Conservation (phyloP, 352 stramenopile species). For the Phytophthora constricta region DNA sequence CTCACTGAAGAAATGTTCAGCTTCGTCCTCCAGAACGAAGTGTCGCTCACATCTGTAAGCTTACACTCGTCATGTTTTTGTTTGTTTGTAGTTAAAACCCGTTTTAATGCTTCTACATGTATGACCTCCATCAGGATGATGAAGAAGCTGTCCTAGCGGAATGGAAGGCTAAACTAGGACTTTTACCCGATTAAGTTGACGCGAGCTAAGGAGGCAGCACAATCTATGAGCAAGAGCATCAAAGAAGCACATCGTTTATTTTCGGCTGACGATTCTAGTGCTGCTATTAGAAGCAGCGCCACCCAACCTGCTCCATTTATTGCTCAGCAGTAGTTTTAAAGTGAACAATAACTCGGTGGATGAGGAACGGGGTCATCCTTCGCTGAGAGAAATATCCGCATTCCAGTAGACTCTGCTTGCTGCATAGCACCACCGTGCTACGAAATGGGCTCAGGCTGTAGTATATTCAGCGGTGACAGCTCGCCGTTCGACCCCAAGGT, state of each 20-base stretch:
- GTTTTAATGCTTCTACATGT: neutral
- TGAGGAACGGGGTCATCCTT: neutral
- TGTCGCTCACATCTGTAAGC: constrained; percentile 59
- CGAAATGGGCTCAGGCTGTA: constrained; percentile 57
- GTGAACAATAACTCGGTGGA: too few species aligned
- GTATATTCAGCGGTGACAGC: constrained; percentile 17
- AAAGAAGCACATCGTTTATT: constrained; percentile 17
- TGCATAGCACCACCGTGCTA: too few species aligned
- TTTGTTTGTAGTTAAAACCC: too few species aligned
- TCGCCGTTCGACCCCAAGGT: constrained; percentile 44
- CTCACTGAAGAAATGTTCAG: constrained; percentile 51
- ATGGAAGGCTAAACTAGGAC: constrained; percentile 26
- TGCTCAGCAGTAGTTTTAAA: too few species aligned
- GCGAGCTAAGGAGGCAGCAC: too few species aligned
- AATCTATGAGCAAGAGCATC: too few species aligned
- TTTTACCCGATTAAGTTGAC: too few species aligned
- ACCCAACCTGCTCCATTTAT: too few species aligned
- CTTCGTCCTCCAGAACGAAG: constrained; percentile 48
- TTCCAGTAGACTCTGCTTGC: too few species aligned
- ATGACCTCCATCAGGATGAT: constrained; percentile 13
- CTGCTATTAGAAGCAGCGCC: too few species aligned
- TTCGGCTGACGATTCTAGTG: constrained; percentile 12
- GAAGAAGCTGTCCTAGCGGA: constrained; percentile 21
- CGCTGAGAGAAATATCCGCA: too few species aligned
- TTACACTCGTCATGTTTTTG: neutral